phyloP scores from a whole-genome alignment of 2,329 filamentous ascomycete species.

The Ophiostoma novo-ulmi region DNA sequence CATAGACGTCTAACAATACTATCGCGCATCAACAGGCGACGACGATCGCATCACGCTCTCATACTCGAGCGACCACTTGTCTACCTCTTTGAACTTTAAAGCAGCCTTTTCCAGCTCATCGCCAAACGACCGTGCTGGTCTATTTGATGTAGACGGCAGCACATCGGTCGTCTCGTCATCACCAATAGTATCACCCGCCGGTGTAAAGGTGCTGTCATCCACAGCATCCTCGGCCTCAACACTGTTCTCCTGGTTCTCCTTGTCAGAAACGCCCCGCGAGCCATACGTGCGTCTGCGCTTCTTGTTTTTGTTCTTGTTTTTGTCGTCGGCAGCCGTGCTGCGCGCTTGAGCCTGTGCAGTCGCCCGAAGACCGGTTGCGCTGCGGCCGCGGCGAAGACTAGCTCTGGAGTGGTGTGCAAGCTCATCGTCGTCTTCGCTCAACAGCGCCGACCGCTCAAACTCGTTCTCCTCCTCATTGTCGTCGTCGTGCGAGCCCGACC shows the following conservation, averaged over 20 bases:
- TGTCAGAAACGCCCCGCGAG: constrained; percentile 39
- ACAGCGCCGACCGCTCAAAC: constrained; percentile 38
- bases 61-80: constrained; percentile 63
- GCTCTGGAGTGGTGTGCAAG: constrained; percentile 45
- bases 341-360: constrained; percentile 11
- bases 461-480: constrained; percentile 33
- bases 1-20: constrained; percentile 21
- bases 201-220: constrained; percentile 38
- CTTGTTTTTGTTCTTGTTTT: constrained; percentile 1
- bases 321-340: constrained; percentile 10
- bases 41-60: constrained; percentile 57
- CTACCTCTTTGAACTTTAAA: constrained; percentile 64
- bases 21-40: constrained; percentile 50
- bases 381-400: constrained; percentile 27
- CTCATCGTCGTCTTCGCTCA: constrained; percentile 54
- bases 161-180: constrained; percentile 36
- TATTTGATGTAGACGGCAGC: constrained; percentile 32
- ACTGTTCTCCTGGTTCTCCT: constrained; percentile 48
- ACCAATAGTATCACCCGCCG: constrained; percentile 46
- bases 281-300: constrained; percentile 45
- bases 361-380: constrained; percentile 13
- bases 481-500: constrained; percentile 26
- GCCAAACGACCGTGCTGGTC: constrained; percentile 23
- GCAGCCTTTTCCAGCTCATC: constrained; percentile 55
- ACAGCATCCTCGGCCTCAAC: constrained; percentile 28